These are phyloP conservation scores for Penicillium silybi DNA, from an alignment of 495 filamentous ascomycete genomes.

Conservation along the genomic window DNA sequence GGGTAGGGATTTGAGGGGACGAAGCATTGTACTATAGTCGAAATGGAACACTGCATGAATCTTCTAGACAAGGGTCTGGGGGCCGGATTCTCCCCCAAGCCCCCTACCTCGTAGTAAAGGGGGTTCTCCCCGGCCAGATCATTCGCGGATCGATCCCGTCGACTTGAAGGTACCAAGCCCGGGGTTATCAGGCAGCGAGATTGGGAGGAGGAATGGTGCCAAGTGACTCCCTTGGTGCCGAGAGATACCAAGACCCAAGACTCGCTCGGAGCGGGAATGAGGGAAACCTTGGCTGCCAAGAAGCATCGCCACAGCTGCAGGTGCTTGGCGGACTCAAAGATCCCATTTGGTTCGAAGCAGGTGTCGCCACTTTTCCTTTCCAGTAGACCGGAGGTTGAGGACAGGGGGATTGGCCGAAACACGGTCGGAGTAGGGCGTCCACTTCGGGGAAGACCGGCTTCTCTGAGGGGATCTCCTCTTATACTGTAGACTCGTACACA, in stretches of 20 bases:
- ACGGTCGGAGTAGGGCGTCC: not conserved
- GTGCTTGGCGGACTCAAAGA: conserved; percentile 13
- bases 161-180: not conserved
- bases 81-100: not conserved
- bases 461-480: too few relatives aligned
- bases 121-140: not conserved
- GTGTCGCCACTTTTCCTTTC: not conserved
- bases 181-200: not conserved
- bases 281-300: conserved; percentile 34
- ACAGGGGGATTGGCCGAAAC: not conserved
- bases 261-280: conserved; percentile 30
- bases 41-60: not conserved
- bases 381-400: not conserved
- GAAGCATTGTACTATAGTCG: not conserved
- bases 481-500: not conserved
- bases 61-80: too few relatives aligned
- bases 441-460: not conserved
- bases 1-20: not conserved
- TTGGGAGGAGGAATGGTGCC: conserved; percentile 1
- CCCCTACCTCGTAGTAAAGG: not conserved
- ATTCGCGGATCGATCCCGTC: not conserved
- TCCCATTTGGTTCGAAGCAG: not conserved
- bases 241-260: conserved; percentile 10
- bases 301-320: conserved; percentile 16
- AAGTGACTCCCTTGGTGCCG: conserved; percentile 3